Evolutionary conservation across 108 stramenopile genomes (phyloP), one percentile per base, ranked within the genome.

Genomic region (Nitzschia palea): DNA sequence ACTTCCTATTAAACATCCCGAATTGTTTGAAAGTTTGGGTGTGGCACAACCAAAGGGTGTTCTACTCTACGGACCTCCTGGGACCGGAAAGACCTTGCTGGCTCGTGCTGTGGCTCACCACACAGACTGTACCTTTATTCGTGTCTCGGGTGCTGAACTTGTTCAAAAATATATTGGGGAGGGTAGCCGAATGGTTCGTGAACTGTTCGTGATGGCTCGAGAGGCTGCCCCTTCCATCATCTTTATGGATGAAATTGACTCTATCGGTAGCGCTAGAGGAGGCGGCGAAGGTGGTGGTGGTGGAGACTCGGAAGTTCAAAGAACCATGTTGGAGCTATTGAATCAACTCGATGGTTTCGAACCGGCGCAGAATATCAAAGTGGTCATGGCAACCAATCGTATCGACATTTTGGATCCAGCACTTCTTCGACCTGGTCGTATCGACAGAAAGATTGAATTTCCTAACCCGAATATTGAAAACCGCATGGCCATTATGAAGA

Each of bases 111-210:
- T 99, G 47, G 99, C 98, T 0, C 98, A 99, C 77, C 98, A 99
- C 80, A 99, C 99, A 26, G 99, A 99, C 71, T 99, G 98, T 85
- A 99, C 99, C 62, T 99, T 99, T 73, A 98, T 99, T 77, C 95
- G 99, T 43, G 98, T 99, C 40, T 91, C 89, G 37, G 99, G 99
- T 27, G 95, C 99, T 14, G 99, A 99, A 68, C 78, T 99, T 31
- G 99, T 99, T 35, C 98, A 99, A 81, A 99, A 99, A 81, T 99
- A 99, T 83, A 99, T 99, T 55, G 99, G 99, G n/a, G 99, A 99
- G 67, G 99, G 99, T 62, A 91, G 93, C 17, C 85, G 98, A 17
- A 99, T 99, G 99, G 99, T 99, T 28, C 94, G 99, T 40, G 99
- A 99, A 86, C 84, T 99, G 36, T 99, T 99, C 73, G 95, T 99